Base-by-base conservation (phyloP, 371 early-diverging fungal species). In the Mortierella sp. region DNA sequence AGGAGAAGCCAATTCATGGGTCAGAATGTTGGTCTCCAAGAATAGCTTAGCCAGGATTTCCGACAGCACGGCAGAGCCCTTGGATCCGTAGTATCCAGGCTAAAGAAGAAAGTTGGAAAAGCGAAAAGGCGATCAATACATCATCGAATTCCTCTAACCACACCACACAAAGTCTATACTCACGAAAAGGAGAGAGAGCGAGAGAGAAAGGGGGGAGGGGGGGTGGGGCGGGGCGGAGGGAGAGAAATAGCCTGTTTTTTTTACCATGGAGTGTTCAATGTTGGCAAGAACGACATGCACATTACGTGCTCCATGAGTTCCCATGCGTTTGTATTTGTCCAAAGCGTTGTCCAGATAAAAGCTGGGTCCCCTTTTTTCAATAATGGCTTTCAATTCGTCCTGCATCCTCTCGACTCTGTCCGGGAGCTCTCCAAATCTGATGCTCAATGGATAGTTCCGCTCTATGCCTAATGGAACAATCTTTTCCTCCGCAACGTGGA, bases 61-160 rank as follows among this genome's bases (percentile, higher is more conserved):
- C 47, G 81, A 78, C 4, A 89, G 77, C 17, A 50, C 62, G 7
- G 69, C 79, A 7, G 81, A 64, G 0, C 88, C 86, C 60, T 83
- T 82, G 19, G 84, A 70, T 13, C 90, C 90, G 78, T 89, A 89
- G 54, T 89, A 89, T 6, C 90, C 90, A 19, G 88, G 87, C 86
- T 89, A 54, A 25, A 65, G 21, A 17, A 22, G 50, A 8, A 50
- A 21, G 24, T 2, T 27, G 31, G 27, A n/a, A 48, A 28, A 57
- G n/a, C 16, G 51, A 24, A 31, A 53, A 59, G 45, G 24, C 51
- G 24, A 53, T 7, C 41, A 12, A n/a, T n/a, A n/a, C n/a, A n/a
- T n/a, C n/a, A n/a, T n/a, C n/a, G n/a, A n/a, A n/a, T n/a, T n/a
- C n/a, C n/a, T n/a, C n/a, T n/a, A n/a, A n/a, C n/a, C n/a, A n/a